Evolutionary conservation across 108 stramenopile species (phyloP), one percentile per base, ranked within the genome.

Genomic region (Poteriospumella lacustris): DNA sequence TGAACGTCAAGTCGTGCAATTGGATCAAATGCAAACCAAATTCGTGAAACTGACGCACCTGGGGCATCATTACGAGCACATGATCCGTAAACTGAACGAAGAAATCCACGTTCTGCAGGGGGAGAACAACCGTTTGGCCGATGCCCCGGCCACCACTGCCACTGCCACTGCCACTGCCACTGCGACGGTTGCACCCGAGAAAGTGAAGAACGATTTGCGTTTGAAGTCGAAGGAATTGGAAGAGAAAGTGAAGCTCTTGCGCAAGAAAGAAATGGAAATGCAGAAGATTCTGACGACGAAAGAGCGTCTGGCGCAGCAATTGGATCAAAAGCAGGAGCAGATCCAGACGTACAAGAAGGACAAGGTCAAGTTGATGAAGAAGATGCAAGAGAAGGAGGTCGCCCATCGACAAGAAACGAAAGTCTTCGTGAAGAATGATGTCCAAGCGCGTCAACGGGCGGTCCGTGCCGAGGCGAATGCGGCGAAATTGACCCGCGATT

Each of bases 191-290:
- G 24, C 24, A 19, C 19, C 15, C 24, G 52, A 56, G 52, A 56
- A 56, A 56, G 24, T 24, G 24, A 64, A 64, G 31, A 3, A 64
- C 28, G 60, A 64, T 5, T 64, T 64, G 31, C 28, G 36, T 5
- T 9, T 34, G 31, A 64, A 64, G 36, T 12, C 60, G 5, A 64
- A 64, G 31, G 9, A 34, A 24, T 24, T 64, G 5, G 60, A 64
- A 64, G 60, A 64, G 31, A 64, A 64, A 64, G 31, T 64, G 12
- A 64, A 64, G 36, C 3, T 64, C 9, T 24, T 64, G 31, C 3
- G 60, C 3, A 34, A 26, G 5, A 64, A 64, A 64, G 60, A 64
- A 24, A 33, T 33, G 9, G 60, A 64, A 64, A 34, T 64, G 28
- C 28, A 33, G 9, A 19, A 33, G 9, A 64, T 64, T 24, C 5